These are phyloP conservation scores for Xylaria flabelliformis DNA, from an alignment of 495 filamentous ascomycete species.

Conservation along the genomic window DNA sequence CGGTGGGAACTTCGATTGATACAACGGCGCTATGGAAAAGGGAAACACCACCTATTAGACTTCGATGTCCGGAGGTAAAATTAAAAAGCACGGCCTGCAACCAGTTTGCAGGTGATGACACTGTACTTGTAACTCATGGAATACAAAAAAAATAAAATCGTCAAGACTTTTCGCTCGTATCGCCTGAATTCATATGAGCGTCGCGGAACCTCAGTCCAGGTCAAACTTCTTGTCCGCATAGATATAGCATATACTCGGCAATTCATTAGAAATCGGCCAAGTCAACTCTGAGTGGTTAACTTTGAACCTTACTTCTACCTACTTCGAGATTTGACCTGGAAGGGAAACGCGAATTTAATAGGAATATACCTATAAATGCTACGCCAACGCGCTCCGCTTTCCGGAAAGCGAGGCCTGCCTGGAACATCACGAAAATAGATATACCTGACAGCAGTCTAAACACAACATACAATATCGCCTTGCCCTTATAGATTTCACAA, in stretches of 20 bases:
- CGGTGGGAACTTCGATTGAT: constrained; percentile 35
- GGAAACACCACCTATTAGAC: constrained; percentile 40
- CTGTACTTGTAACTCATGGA: constrained; percentile 26
- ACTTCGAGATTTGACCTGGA: not conserved
- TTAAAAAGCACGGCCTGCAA: constrained; percentile 33
- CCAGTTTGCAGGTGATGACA: constrained; percentile 10
- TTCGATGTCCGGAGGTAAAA: constrained; percentile 39
- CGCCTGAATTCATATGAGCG: no score
- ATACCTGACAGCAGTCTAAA: no score
- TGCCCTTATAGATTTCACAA: not conserved
- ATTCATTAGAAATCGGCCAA: not conserved
- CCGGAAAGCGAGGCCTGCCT: not conserved
- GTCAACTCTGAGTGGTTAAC: not conserved
- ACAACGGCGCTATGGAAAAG: constrained; percentile 37
- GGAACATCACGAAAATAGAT: not conserved
- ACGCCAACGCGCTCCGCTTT: not conserved
- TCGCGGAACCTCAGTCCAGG: no score
- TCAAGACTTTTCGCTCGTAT: constrained; percentile 10
- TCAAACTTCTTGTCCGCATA: not conserved
- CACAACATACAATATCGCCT: not conserved
- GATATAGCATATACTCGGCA: not conserved
- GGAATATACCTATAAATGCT: not conserved
- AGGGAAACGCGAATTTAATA: not conserved
- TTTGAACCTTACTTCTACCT: not conserved
- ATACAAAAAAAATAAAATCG: constrained; percentile 23